Evolutionary conservation across 306 rosid species (phyloP).

Genomic region (Prunus mongolica): DNA sequence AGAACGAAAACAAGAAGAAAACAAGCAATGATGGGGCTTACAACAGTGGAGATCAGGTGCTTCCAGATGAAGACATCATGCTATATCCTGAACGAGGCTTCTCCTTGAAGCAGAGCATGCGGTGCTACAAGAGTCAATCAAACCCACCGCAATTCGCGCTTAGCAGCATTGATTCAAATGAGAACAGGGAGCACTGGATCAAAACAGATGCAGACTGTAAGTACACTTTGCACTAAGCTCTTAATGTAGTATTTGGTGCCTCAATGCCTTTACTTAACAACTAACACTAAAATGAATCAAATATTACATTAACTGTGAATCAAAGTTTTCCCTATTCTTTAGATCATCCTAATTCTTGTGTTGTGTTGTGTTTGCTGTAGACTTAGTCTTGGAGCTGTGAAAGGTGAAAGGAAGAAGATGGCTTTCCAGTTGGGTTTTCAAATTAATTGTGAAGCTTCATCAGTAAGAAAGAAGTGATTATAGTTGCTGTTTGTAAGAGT

Average conservation of each 20-base stretch:
- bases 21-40: conserved; percentile 32
- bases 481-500: conserved; percentile 12
- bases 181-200: conserved; percentile 82
- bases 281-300: neutral
- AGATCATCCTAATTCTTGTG: neutral
- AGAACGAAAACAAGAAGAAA: conserved; percentile 56
- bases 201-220: conserved; percentile 92
- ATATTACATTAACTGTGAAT: neutral
- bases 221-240: conserved; percentile 9
- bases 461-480: conserved; percentile 19
- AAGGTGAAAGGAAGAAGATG: conserved; percentile 14
- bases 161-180: conserved; percentile 49
- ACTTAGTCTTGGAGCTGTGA: conserved; percentile 84
- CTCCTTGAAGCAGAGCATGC: conserved; percentile 42
- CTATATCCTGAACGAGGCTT: conserved; percentile 38
- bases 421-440: conserved; percentile 20
- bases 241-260: too few relatives aligned
- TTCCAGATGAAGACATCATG: conserved; percentile 51
- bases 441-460: conserved; percentile 10
- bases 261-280: neutral
- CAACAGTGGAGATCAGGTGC: conserved; percentile 38
- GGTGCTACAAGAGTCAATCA: conserved; percentile 43
- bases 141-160: conserved; percentile 44
- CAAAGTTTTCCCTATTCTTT: neutral
- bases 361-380: conserved; percentile 40